Conservation (phyloP, 2,329 filamentous ascomycete species). For the Dendryphion nanum region DNA sequence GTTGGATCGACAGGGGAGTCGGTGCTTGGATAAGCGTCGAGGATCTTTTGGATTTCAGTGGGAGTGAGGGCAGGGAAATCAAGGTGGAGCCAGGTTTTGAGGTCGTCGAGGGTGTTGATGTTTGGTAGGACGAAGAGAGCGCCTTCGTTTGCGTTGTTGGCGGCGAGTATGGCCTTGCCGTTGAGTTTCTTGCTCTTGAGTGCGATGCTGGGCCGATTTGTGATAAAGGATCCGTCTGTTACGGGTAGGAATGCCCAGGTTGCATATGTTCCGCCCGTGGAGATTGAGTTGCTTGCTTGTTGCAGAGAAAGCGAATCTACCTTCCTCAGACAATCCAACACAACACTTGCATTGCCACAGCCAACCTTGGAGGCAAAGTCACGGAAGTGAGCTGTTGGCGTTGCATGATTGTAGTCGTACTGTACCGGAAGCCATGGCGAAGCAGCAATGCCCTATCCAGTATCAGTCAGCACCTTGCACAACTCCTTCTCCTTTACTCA, state of each 20-base stretch:
- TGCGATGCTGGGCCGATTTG: conserved; percentile 38
- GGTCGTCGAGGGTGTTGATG: conserved; percentile 42
- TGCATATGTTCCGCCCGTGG: conserved; percentile 35
- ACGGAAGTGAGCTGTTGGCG: conserved; percentile 48
- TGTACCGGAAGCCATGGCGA: conserved; percentile 57
- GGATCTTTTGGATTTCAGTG: conserved; percentile 38
- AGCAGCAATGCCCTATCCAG: conserved; percentile 25
- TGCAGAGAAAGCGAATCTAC: conserved; percentile 38
- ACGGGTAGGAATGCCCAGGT: conserved; percentile 47
- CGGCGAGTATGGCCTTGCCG: conserved; percentile 35
- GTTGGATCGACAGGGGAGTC: conserved; percentile 3
- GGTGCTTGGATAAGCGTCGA: conserved; percentile 38
- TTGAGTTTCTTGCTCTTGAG: conserved; percentile 39
- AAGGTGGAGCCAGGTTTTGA: conserved; percentile 47
- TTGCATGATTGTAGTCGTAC: conserved; percentile 49
- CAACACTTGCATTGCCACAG: neutral
- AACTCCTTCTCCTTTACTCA: conserved; percentile 13
- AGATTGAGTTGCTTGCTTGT: conserved; percentile 37
- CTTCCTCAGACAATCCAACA: conserved; percentile 43
- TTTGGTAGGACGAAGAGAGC: conserved; percentile 43
- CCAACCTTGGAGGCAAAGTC: conserved; percentile 35
- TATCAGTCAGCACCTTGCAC: neutral
- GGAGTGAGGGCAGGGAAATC: conserved; percentile 34
- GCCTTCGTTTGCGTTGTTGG: conserved; percentile 55
- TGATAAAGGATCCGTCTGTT: conserved; percentile 44